Percentiles rank a stretch among this genome's conserved stretches.
These are phyloP conservation scores for Hirsutella minnesotensis DNA, from an alignment of 2,329 filamentous ascomycete species.

Conservation along the genomic window DNA sequence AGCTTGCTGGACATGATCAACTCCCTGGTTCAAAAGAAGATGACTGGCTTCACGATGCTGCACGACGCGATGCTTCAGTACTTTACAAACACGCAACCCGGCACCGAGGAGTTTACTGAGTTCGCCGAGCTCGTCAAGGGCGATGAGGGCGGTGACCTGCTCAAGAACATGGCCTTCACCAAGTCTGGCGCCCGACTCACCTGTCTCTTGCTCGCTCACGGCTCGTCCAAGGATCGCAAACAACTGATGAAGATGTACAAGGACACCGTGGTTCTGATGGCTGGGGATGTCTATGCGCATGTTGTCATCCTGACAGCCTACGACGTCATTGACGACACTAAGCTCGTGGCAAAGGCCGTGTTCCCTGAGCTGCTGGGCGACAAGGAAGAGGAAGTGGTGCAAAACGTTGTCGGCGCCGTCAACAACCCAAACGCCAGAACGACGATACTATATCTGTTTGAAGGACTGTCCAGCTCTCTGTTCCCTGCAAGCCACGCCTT, in stretches of 20 bases:
- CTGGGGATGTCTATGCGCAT: constrained; percentile 67
- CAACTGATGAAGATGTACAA: constrained; percentile 81
- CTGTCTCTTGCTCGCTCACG: constrained; percentile 71
- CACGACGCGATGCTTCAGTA: constrained; percentile 98
- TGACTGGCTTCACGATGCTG: constrained; percentile 92
- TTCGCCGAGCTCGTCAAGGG: constrained; percentile 86
- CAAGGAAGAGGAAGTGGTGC: constrained; percentile 46
- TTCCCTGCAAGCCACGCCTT: constrained; percentile 50
- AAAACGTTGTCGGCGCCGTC: constrained; percentile 52
- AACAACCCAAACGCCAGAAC: constrained; percentile 54
- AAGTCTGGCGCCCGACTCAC: constrained; percentile 75
- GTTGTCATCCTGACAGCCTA: constrained; percentile 73
- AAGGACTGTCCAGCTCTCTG: constrained; percentile 48
- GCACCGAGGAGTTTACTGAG: constrained; percentile 71
- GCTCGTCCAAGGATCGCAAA: constrained; percentile 86
- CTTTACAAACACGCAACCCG: constrained; percentile 66
- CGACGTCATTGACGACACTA: constrained; percentile 90
- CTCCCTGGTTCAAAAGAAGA: constrained; percentile 86
- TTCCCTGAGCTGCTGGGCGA: constrained; percentile 77
- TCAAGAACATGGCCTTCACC: constrained; percentile 95
- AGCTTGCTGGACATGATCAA: constrained; percentile 81
- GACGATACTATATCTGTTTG: constrained; percentile 72
- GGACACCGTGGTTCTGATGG: constrained; percentile 77
- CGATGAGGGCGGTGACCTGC: constrained; percentile 78
- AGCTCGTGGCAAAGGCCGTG: constrained; percentile 73